These are phyloP conservation scores for Pythium aquatile DNA, from an alignment of 352 stramenopile genomes.

Conservation along the genomic window DNA sequence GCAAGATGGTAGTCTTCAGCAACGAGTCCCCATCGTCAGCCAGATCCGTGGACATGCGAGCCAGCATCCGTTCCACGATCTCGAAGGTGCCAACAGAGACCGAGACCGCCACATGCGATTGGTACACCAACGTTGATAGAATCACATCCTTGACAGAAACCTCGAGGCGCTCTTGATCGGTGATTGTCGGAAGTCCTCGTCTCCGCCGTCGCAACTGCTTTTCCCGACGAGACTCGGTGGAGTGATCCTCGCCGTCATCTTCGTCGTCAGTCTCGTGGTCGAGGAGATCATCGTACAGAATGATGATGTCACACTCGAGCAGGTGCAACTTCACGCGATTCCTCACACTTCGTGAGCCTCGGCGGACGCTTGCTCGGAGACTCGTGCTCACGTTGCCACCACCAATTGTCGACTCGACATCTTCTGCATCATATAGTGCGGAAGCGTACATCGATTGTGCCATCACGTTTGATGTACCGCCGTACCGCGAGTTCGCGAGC, in stretches of 20 bases:
- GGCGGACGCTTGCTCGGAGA: constrained; percentile 22
- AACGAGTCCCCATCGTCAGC: constrained; percentile 59
- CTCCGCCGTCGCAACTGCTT: constrained; percentile 23
- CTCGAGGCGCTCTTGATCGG: constrained; percentile 67
- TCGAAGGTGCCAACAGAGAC: constrained; percentile 62
- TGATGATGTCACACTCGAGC: constrained; percentile 63
- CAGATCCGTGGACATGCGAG: constrained; percentile 73
- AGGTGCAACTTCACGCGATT: constrained; percentile 78
- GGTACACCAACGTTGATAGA: constrained; percentile 59
- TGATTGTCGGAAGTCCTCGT: constrained; percentile 42
- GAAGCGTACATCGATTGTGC: constrained; percentile 84
- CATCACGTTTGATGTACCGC: constrained; percentile 45
- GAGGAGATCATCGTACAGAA: constrained; percentile 82
- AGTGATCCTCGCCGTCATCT: constrained; percentile 18
- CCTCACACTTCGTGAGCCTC: constrained; percentile 38
- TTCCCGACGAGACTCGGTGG: constrained; percentile 15
- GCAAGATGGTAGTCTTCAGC: constrained; percentile 55
- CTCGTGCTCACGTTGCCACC: constrained; percentile 7
- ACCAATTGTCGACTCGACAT: constrained; percentile 24
- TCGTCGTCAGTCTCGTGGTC: constrained; percentile 41
- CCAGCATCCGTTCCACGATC: constrained; percentile 70
- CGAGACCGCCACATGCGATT: constrained; percentile 43
- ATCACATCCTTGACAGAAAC: constrained; percentile 72
- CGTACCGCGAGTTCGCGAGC: constrained; percentile 32
- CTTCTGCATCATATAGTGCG: constrained; percentile 51